These are phyloP conservation scores for Scedosporium apiospermum DNA, from an alignment of 2,329 filamentous ascomycete species.

Conservation along the genomic window DNA sequence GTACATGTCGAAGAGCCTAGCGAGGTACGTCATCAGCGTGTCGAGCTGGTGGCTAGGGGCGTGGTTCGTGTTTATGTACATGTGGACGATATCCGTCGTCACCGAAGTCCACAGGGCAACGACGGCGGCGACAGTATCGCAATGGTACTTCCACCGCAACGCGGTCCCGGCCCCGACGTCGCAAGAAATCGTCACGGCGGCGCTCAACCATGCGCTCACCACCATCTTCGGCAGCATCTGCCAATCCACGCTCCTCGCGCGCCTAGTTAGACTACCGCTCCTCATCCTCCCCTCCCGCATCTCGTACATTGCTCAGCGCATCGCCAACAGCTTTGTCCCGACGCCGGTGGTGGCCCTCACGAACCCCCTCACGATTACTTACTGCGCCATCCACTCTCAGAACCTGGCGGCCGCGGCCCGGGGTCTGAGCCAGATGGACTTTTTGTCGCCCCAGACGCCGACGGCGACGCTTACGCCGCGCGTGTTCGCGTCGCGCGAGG, in stretches of 20 bases:
- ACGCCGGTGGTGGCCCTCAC: slow-evolving; percentile 78
- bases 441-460: slow-evolving; percentile 63
- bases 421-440: slow-evolving; percentile 71
- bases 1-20: slow-evolving; percentile 56
- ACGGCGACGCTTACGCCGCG: slow-evolving; percentile 61
- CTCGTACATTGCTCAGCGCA: slow-evolving; percentile 56
- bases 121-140: slow-evolving; percentile 88
- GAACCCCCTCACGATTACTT: slow-evolving; percentile 86
- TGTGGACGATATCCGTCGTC: slow-evolving; percentile 86
- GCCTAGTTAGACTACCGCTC: slow-evolving; percentile 76
- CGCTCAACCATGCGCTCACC: slow-evolving; percentile 69
- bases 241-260: slow-evolving; percentile 70
- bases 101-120: slow-evolving; percentile 83
- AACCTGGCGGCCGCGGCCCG: slow-evolving; percentile 69
- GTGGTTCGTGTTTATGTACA: slow-evolving; percentile 87
- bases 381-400: slow-evolving; percentile 87
- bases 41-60: slow-evolving; percentile 94
- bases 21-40: slow-evolving; percentile 68
- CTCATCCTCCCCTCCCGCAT: slow-evolving; percentile 69
- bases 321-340: slow-evolving; percentile 72
- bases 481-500: slow-evolving; percentile 33
- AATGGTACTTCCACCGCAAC: slow-evolving; percentile 98
- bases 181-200: slow-evolving; percentile 71
- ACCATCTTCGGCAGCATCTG: slow-evolving; percentile 90
- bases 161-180: slow-evolving; percentile 68